These are phyloP conservation scores for Penicillium ochrochloron DNA, from an alignment of 495 filamentous ascomycete species.

Conservation along the genomic window DNA sequence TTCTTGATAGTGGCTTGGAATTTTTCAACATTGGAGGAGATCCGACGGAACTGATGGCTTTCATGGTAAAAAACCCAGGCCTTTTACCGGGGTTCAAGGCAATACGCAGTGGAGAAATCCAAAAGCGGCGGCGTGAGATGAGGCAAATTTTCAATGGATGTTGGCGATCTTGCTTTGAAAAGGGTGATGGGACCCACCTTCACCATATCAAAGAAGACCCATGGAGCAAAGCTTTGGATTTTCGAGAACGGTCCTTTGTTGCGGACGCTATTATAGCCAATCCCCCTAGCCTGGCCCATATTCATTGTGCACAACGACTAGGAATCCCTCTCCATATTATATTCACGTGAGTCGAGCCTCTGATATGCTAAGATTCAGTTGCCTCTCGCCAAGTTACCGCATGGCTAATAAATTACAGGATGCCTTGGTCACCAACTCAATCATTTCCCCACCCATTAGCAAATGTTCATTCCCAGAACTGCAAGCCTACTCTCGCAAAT, in stretches of 20 bases:
- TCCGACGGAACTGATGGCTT: constrained; percentile 79
- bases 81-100: constrained; percentile 73
- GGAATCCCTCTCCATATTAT: constrained; percentile 80
- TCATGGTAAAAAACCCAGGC: constrained; percentile 86
- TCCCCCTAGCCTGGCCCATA: constrained; percentile 79
- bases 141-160: constrained; percentile 75
- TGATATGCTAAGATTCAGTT: background rate
- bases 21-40: constrained; percentile 83
- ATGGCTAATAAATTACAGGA: constrained; percentile 40
- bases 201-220: constrained; percentile 11
- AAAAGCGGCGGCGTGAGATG: constrained; percentile 67
- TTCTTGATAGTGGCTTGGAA: constrained; percentile 72
- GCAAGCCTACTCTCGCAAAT: constrained; percentile 54
- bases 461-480: constrained; percentile 43
- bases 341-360: constrained; percentile 64
- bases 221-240: constrained; percentile 7
- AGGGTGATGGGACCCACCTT: constrained; percentile 56
- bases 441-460: constrained; percentile 39
- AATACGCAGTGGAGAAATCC: constrained; percentile 70
- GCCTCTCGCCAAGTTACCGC: background rate
- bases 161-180: constrained; percentile 75
- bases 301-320: constrained; percentile 80
- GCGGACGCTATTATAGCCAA: constrained; percentile 86
- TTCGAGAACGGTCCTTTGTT: constrained; percentile 60
- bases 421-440: constrained; percentile 62